Conservation (phyloP, 805 yeast species). For the Hanseniaspora guilliermondii region DNA sequence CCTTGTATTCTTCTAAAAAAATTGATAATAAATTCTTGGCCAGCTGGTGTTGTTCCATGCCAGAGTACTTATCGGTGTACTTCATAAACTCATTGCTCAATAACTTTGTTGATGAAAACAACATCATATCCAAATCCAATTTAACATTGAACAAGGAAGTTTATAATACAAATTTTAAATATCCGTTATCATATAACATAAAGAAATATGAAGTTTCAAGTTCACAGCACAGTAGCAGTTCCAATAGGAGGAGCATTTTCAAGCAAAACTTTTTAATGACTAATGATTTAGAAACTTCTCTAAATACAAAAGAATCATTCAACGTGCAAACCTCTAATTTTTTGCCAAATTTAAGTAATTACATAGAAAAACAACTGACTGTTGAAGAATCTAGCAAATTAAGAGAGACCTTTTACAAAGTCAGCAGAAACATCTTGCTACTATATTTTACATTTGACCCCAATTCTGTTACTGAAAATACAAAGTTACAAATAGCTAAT, state of each 20-base stretch:
- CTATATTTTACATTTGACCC: slow-evolving; percentile 11
- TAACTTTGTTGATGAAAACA: slow-evolving; percentile 23
- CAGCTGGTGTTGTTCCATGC: slow-evolving; percentile 38
- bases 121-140: not conserved
- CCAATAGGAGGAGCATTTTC: not conserved
- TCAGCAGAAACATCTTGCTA: slow-evolving; percentile 6
- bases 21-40: slow-evolving; percentile 53
- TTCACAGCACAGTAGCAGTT: not conserved
- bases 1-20: slow-evolving; percentile 36
- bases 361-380: slow-evolving; percentile 14
- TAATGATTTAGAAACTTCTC: not conserved
- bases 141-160: not conserved
- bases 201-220: not conserved
- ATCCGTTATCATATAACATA: slow-evolving; percentile 2
- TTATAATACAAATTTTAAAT: not conserved
- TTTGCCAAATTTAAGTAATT: slow-evolving; percentile 2
- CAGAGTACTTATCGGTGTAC: slow-evolving; percentile 37
- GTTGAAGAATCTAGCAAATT: slow-evolving; percentile 4
- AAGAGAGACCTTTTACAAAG: slow-evolving; percentile 5
- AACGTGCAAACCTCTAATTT: not conserved
- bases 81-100: slow-evolving; percentile 63
- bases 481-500: slow-evolving; percentile 2
- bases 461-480: not conserved
- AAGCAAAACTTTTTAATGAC: not conserved
- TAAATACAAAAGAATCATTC: not conserved